A percentile compares a stretch with the other conserved stretches of the same genome.
phyloP scores from a whole-genome alignment of 352 stramenopile genomes.

The Phytophthora nicotianae region DNA sequence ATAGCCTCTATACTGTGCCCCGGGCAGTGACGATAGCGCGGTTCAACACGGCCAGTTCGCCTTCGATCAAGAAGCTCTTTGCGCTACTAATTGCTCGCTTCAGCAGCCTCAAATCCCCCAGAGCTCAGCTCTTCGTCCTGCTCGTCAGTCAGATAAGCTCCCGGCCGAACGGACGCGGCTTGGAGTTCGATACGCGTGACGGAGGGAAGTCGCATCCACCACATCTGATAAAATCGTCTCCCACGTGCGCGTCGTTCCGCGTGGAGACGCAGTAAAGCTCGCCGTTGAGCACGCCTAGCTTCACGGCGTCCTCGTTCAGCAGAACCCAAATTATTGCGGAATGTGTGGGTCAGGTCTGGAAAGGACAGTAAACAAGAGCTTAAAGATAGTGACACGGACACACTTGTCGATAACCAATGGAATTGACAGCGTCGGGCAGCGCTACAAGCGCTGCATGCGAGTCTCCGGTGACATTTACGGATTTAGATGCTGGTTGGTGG shows the following conservation, averaged over 20 bases:
- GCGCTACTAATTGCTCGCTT: slow-evolving; percentile 32
- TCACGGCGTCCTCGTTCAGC: slow-evolving; percentile 69
- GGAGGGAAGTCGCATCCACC: slow-evolving; percentile 63
- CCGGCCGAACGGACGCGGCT: slow-evolving; percentile 59
- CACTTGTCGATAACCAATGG: slow-evolving; percentile 37
- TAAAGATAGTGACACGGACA: slow-evolving; percentile 20
- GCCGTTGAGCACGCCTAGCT: slow-evolving; percentile 72
- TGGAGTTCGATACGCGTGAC: slow-evolving; percentile 55
- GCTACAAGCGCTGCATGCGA: slow-evolving; percentile 38
- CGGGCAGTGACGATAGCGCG: slow-evolving; percentile 30
- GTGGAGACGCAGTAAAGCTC: slow-evolving; percentile 76
- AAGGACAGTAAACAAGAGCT: slow-evolving; percentile 11
- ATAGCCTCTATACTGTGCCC: slow-evolving; percentile 22
- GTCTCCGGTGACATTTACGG: slow-evolving; percentile 24
- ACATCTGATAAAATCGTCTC: slow-evolving; percentile 67
- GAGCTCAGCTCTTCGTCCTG: slow-evolving; percentile 46
- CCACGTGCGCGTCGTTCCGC: slow-evolving; percentile 58
- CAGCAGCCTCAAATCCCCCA: slow-evolving; percentile 47
- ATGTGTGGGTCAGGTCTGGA: background rate
- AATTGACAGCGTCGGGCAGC: slow-evolving; percentile 23
- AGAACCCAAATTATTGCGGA: slow-evolving; percentile 63
- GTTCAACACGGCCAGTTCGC: slow-evolving; percentile 62
- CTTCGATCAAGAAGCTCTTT: slow-evolving; percentile 61
- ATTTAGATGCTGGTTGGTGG: slow-evolving; percentile 33
- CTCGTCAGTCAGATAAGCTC: slow-evolving; percentile 63